Evolutionary conservation across 148 eudicot genomes (phyloP).

Genomic region (Spergularia bocconei): DNA sequence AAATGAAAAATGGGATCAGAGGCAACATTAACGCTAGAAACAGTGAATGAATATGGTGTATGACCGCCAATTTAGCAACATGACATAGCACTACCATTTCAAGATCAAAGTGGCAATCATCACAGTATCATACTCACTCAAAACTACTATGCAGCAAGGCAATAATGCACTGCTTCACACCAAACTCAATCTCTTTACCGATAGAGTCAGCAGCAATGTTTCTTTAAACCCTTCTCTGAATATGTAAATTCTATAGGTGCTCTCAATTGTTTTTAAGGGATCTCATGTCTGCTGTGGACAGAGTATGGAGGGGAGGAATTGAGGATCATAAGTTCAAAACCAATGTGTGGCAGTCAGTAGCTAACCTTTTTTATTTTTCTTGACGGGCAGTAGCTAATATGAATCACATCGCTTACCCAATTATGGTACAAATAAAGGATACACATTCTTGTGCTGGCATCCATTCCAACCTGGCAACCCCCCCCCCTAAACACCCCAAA

Average conservation of each 20-base stretch:
- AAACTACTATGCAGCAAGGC: background rate
- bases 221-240: background rate
- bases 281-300: background rate
- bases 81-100: background rate
- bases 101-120: background rate
- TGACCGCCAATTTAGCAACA: background rate
- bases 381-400: background rate
- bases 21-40: background rate
- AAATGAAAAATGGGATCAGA: background rate
- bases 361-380: too few relatives aligned
- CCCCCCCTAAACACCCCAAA: background rate
- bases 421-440: background rate
- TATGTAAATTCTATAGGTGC: background rate
- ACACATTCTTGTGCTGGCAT: background rate
- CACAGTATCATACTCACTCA: background rate
- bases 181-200: background rate
- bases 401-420: background rate
- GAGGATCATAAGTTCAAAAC: background rate
- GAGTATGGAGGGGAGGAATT: background rate
- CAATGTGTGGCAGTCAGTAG: background rate
- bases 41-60: background rate
- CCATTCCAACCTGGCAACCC: background rate
- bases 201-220: background rate
- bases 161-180: background rate
- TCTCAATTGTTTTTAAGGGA: too few relatives aligned